phyloP scores from a whole-genome alignment of 805 yeast genomes.

The Candida golubevii region DNA sequence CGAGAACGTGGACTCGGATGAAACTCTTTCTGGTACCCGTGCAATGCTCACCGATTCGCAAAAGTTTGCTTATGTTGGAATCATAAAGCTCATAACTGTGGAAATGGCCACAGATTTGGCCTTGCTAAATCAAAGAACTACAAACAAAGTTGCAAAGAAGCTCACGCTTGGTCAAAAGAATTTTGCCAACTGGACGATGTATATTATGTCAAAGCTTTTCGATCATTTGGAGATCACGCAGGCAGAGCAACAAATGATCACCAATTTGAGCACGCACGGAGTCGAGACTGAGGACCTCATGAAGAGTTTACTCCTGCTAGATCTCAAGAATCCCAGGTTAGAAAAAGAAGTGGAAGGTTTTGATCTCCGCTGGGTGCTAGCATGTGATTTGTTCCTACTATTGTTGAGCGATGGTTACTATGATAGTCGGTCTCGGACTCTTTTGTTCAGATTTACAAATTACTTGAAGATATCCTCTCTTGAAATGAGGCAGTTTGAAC shows the following conservation, averaged over 20 bases:
- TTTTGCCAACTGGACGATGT: conserved; percentile 80
- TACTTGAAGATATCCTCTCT: conserved; percentile 53
- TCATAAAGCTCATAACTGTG: conserved; percentile 68
- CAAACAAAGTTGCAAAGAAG: conserved; percentile 52
- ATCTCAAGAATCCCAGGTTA: conserved; percentile 10
- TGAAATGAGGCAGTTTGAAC: conserved; percentile 84
- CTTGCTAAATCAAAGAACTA: conserved; percentile 46
- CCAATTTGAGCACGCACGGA: conserved; percentile 78
- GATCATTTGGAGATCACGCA: conserved; percentile 72
- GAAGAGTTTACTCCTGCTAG: conserved; percentile 49
- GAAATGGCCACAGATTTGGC: conserved; percentile 83
- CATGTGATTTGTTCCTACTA: conserved; percentile 84
- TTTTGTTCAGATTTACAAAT: conserved; percentile 66
- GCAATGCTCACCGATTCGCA: conserved; percentile 78
- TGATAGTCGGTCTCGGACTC: conserved; percentile 82
- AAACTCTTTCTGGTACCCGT: conserved; percentile 75
- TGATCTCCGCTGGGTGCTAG: conserved; percentile 88
- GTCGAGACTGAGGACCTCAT: conserved; percentile 69
- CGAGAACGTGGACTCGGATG: conserved; percentile 45
- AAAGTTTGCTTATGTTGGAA: conserved; percentile 87
- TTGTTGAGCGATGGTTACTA: conserved; percentile 79
- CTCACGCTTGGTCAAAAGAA: conserved; percentile 68
- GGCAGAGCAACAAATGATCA: conserved; percentile 86
- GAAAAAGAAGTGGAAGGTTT: conserved; percentile 18
- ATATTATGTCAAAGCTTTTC: conserved; percentile 65